Base-by-base conservation (phyloP, 768 basidiomycete species). In the Asterophora lycoperdoides region DNA sequence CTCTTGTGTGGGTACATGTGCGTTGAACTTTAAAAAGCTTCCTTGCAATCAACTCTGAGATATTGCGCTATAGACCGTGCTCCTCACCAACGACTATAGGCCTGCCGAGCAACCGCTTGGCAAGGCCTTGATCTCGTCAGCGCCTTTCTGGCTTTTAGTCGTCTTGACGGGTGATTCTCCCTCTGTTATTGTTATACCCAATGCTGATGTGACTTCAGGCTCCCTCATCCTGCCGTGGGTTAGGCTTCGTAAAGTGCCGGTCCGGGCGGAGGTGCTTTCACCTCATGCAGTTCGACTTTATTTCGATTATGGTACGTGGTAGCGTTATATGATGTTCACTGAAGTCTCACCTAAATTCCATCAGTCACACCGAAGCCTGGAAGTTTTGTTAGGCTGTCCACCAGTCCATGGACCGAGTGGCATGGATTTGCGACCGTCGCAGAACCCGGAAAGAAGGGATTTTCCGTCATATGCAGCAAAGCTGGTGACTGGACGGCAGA, bases 401-500 rank as follows among this genome's bases (percentile, higher is more conserved):
- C 74, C 28, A 66, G 64, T 43, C 80, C 79, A 15, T 67, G 79
- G 40, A 61, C 73, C 36, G 79, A 82, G 62, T 80, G 79, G 79
- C 79, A 81, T 52, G 73, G 75, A 5, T 81, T 80, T 57, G 80
- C 78, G 5, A 77, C 76, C 7, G 68, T 82, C 29, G 65, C 77
- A 2, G 72, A 71, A 32, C 73, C 73, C 8, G 72, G 69, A 19
- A 61, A 70, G 53, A 68, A 65, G 39, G 77, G 76, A 0, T 82
- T 73, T 56, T 81, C 80, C 2, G 68, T 79, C 15, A 74, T 83
- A 26, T 76, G 81, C 6, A 79, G 78, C 30, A 72, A 64, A 40
- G 80, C 80, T 17, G 80, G 80, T 29, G 80, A 82, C 59, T 82
- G 80, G 80, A 82, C 80, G 1, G 61, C 62, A 26, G 72, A 76